Percentiles rank a stretch among this genome's conserved stretches.
Conservation (phyloP, 208 protist species). For the Trypanosoma brucei region DNA sequence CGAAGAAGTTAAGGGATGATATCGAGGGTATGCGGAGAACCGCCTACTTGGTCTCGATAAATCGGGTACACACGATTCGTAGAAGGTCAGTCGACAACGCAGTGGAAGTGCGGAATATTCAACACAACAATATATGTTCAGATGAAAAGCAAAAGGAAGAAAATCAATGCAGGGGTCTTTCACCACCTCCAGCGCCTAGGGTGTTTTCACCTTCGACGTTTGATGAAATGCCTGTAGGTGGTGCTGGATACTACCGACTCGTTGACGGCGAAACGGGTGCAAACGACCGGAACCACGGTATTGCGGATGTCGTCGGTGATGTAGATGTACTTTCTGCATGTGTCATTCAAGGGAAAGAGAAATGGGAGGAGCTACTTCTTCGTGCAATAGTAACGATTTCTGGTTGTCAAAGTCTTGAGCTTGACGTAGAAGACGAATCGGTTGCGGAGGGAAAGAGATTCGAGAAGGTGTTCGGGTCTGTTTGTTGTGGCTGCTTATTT, state of each 20-base stretch:
- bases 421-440: constrained; percentile 35
- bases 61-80: not conserved
- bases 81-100: not conserved
- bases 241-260: constrained; percentile 59
- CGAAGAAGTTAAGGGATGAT: constrained; percentile 74
- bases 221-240: constrained; percentile 65
- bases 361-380: constrained; percentile 78
- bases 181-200: not conserved
- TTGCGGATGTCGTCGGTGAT: not conserved
- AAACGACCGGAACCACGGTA: not conserved
- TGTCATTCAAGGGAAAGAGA: constrained; percentile 33
- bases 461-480: constrained; percentile 63
- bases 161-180: constrained; percentile 2
- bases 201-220: constrained; percentile 11
- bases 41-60: constrained; percentile 17
- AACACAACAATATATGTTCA: not conserved
- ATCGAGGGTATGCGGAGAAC: constrained; percentile 57
- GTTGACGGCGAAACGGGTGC: constrained; percentile 15
- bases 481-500: constrained; percentile 70
- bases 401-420: constrained; percentile 28
- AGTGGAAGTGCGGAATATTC: not conserved
- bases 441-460: constrained; percentile 34
- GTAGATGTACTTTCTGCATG: constrained; percentile 6
- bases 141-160: not conserved
- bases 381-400: constrained; percentile 34